A percentile compares a stretch with the other conserved stretches of the same genome.
Conservation (phyloP, 495 filamentous ascomycete species). For the Bombardia bombarda region DNA sequence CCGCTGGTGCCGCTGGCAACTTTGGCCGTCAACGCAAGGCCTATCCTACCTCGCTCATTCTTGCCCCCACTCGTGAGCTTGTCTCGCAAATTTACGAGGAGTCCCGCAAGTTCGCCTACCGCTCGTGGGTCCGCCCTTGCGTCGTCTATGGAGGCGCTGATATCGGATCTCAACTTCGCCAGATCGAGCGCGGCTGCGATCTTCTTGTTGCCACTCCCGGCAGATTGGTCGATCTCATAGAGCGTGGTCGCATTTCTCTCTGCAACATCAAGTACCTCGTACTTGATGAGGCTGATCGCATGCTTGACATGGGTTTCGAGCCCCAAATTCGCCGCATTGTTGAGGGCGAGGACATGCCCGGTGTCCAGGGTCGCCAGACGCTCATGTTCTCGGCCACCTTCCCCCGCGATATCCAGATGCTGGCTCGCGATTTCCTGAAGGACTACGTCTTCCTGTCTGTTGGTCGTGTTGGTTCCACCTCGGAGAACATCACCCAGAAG, state of each 20-base stretch:
- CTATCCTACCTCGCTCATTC: slow-evolving; percentile 88
- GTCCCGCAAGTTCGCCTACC: slow-evolving; percentile 95
- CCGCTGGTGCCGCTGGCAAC: slow-evolving; percentile 52
- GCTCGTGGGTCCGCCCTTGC: slow-evolving; percentile 96
- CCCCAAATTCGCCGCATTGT: slow-evolving; percentile 98
- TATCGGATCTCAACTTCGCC: slow-evolving; percentile 90
- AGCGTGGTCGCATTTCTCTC: slow-evolving; percentile 95
- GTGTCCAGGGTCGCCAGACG: slow-evolving; percentile 76
- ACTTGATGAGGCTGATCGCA: slow-evolving; percentile 97
- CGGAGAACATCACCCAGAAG: slow-evolving; percentile 99
- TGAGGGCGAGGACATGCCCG: slow-evolving; percentile 95
- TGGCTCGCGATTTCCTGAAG: slow-evolving; percentile 94
- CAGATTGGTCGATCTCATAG: slow-evolving; percentile 93
- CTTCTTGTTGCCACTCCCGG: slow-evolving; percentile 94
- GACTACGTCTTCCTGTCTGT: slow-evolving; percentile 98
- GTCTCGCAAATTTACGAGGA: slow-evolving; percentile 99
- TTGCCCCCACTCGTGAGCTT: slow-evolving; percentile 94
- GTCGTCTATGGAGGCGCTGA: slow-evolving; percentile 99
- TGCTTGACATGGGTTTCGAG: slow-evolving; percentile 99
- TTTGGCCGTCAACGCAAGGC: slow-evolving; percentile 89
- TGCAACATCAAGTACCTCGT: slow-evolving; percentile 98
- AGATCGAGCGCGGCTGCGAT: slow-evolving; percentile 97
- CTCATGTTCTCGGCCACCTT: slow-evolving; percentile 99
- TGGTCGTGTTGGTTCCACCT: slow-evolving; percentile 98
- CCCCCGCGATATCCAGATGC: slow-evolving; percentile 97